Evolutionary conservation across 2,329 filamentous ascomycete genomes (phyloP).

Genomic region (Xylaria sp.): DNA sequence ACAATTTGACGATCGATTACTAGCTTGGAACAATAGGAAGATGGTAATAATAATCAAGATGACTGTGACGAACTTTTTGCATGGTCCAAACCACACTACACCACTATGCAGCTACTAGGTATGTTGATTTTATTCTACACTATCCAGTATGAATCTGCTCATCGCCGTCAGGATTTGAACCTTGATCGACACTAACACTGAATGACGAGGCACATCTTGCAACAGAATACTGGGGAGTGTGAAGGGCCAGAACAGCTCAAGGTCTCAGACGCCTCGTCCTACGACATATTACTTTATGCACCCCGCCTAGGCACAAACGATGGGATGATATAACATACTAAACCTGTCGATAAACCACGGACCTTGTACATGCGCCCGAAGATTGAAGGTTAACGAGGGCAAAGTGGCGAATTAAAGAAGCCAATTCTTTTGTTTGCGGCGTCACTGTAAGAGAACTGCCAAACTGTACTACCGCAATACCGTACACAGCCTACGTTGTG

Average conservation of each 20-base stretch:
- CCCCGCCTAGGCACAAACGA: constrained; percentile 12
- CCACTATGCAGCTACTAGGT: constrained; percentile 17
- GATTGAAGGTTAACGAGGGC: neutral
- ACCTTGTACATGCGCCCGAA: neutral
- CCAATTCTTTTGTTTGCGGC: constrained; percentile 10
- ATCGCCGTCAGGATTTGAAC: constrained; percentile 33
- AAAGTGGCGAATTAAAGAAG: neutral
- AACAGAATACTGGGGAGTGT: constrained; percentile 45
- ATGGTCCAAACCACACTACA: neutral
- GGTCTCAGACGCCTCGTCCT: constrained; percentile 42
- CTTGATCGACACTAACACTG: constrained; percentile 19
- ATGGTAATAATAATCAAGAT: constrained; percentile 28
- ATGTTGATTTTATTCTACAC: constrained; percentile 32
- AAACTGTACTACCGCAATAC: neutral
- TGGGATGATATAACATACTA: neutral
- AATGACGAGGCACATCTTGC: constrained; percentile 47
- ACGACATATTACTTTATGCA: constrained; percentile 34
- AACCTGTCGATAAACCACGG: neutral
- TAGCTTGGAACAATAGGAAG: constrained; percentile 14
- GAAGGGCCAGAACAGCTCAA: constrained; percentile 36
- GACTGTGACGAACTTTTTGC: constrained; percentile 29
- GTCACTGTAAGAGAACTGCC: neutral
- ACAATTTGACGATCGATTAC: constrained; percentile 31
- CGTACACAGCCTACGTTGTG: neutral
- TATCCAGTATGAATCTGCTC: constrained; percentile 35